Percentiles rank a stretch among this genome's conserved stretches.
Evolutionary conservation across 805 yeast species (phyloP).

Genomic region (Clavispora santaluciae): DNA sequence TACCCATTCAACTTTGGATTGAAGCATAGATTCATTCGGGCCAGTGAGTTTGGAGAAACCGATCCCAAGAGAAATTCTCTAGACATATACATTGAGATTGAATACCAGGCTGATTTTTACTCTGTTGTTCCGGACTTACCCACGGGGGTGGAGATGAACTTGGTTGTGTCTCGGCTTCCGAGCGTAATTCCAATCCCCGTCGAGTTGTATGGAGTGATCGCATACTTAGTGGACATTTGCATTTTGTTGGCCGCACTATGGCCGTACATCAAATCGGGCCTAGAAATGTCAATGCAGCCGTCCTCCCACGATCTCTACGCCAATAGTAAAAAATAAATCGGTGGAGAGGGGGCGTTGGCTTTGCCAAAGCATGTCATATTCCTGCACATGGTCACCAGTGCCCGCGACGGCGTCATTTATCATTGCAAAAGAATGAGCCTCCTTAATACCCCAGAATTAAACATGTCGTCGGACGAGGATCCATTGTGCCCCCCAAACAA

Average conservation of each 20-base stretch:
- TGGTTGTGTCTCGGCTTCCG: constrained; percentile 12
- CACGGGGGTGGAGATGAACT: constrained; percentile 3
- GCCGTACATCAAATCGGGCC: background rate
- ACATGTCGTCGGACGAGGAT: constrained; percentile 38
- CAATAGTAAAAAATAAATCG: background rate
- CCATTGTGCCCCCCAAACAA: constrained; percentile 47
- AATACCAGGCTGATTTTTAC: constrained; percentile 12
- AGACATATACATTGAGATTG: constrained; percentile 13
- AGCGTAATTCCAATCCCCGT: constrained; percentile 15
- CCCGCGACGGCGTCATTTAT: constrained; percentile 1
- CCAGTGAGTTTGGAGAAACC: constrained; percentile 3
- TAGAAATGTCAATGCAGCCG: background rate
- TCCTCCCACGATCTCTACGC: background rate
- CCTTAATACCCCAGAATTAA: background rate
- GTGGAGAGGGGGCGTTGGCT: background rate
- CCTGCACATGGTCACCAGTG: background rate
- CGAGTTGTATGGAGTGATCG: constrained; percentile 14
- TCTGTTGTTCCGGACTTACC: constrained; percentile 6
- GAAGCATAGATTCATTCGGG: constrained; percentile 8
- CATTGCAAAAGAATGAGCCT: background rate
- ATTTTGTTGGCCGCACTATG: constrained; percentile 7
- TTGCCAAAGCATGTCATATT: background rate
- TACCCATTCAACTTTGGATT: constrained; percentile 11
- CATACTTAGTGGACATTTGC: constrained; percentile 11
- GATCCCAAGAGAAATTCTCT: constrained; percentile 2